phyloP scores from a whole-genome alignment of 140 eudicot genomes.

The Flaveria floridana region DNA sequence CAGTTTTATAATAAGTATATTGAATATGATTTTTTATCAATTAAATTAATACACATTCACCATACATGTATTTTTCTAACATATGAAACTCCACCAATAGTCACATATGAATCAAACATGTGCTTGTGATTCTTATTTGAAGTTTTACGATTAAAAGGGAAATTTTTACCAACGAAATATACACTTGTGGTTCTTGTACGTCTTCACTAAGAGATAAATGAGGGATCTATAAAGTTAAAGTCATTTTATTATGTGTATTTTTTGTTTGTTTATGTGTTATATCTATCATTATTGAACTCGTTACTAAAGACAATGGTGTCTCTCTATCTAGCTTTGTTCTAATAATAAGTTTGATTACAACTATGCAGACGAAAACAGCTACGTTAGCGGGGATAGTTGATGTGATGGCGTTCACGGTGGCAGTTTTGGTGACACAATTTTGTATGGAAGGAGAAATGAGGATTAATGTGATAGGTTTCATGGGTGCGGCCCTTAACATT shows the following conservation, averaged over 20 bases:
- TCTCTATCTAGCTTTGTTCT: background rate
- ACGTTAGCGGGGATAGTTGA: constrained; percentile 37
- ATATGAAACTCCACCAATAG: too few species aligned
- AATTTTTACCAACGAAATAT: too few species aligned
- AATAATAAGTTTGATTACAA: background rate
- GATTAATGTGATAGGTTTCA: constrained; percentile 50
- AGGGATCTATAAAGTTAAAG: too few species aligned
- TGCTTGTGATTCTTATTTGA: too few species aligned
- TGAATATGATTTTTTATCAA: too few species aligned
- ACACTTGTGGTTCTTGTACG: too few species aligned
- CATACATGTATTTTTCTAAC: too few species aligned
- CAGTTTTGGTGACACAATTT: constrained; percentile 42
- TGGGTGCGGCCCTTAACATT: constrained; percentile 59
- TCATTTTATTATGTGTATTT: background rate
- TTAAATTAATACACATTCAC: too few species aligned
- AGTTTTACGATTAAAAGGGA: too few species aligned
- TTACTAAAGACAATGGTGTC: background rate
- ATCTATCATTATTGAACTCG: background rate
- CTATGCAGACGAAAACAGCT: constrained; percentile 42
- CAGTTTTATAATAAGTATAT: too few species aligned
- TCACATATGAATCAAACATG: too few species aligned
- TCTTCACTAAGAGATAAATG: too few species aligned
- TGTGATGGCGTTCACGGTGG: constrained; percentile 41
- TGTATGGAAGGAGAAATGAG: constrained; percentile 44
- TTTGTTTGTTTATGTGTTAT: background rate